Base-by-base conservation (phyloP, 176 grass and related monocot species). In the Cocos nucifera region DNA sequence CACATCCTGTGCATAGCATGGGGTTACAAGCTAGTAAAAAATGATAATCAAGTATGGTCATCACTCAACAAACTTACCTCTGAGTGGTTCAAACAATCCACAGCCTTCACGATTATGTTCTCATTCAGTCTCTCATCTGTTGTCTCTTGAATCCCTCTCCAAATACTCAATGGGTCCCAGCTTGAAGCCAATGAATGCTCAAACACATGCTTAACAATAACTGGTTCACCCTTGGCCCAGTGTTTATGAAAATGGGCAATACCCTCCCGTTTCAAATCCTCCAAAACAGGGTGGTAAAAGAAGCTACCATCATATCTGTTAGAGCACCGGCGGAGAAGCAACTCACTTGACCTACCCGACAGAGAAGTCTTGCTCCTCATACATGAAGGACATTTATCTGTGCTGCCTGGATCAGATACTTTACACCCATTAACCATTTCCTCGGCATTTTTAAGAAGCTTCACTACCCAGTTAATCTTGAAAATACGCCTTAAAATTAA, bases 401-500 rank as follows among this genome's bases (percentile, higher is more conserved):
- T 67, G 56, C 64, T 70, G 44, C 78, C 61, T 22, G 75, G 49
- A 69, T 80, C 81, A 71, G 76, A 69, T 71, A 75, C 81, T 77
- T 62, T 90, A 72, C 93, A 97, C 49, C 93, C 87, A 62, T 67
- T 80, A 56, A 97, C 87, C 76, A 97, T 91, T 79, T 97, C 93
- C 62, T 97, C 87, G 21, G 93, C 80, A 66, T 69, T 62, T 82
- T 91, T 97, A 20, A 82, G 81, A 68, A 97, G 84, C 54, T 97
- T 97, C 63, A 78, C 71, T 50, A 97, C 86, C 93, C 93, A 97
- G 65, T 97, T 91, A 61, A 97, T 91, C 81, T 97, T 97, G 30
- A 97, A 87, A 85, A 97, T 77, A n/a, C 93, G 76, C 30, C 93
- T 80, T 69, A 97, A 84, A 54, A 88, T 66, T 70, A 98, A 69